A percentile compares a stretch with the other conserved stretches of the same genome.
These are phyloP conservation scores for Vaccinium macrocarpon DNA, from an alignment of 148 eudicot species.

Conservation along the genomic window DNA sequence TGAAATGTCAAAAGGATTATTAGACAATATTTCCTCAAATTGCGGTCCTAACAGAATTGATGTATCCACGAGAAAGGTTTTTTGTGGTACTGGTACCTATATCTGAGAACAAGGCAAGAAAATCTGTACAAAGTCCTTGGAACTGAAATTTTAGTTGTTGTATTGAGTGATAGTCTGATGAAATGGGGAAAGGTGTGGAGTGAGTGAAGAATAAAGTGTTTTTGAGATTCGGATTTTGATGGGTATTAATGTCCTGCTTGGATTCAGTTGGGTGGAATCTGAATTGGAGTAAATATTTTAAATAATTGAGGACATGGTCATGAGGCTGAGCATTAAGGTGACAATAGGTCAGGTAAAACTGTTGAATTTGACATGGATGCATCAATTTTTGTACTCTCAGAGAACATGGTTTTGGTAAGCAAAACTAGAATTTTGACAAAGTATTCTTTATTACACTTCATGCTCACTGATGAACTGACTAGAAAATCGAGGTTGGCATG, in stretches of 20 bases:
- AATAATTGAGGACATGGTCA: background rate
- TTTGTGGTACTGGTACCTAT: background rate
- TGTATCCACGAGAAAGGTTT: background rate
- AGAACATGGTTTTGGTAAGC: background rate
- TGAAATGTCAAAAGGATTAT: background rate
- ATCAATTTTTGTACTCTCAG: background rate
- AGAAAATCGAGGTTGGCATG: background rate
- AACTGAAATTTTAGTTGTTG: background rate
- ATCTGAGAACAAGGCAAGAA: background rate
- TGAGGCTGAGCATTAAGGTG: background rate
- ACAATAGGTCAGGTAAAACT: background rate
- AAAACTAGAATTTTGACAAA: background rate
- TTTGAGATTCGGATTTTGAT: background rate
- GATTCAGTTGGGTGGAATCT: background rate
- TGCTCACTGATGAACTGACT: background rate
- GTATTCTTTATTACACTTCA: background rate
- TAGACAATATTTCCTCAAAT: background rate
- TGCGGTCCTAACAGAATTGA: background rate
- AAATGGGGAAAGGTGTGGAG: background rate
- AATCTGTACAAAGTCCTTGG: background rate
- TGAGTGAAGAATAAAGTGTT: background rate
- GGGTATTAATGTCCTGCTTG: background rate
- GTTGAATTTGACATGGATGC: background rate
- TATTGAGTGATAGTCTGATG: background rate
- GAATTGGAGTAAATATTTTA: background rate